Evolutionary conservation across 1,284 basidiomycete species (phyloP).

Genomic region (Tylopilus sp.): DNA sequence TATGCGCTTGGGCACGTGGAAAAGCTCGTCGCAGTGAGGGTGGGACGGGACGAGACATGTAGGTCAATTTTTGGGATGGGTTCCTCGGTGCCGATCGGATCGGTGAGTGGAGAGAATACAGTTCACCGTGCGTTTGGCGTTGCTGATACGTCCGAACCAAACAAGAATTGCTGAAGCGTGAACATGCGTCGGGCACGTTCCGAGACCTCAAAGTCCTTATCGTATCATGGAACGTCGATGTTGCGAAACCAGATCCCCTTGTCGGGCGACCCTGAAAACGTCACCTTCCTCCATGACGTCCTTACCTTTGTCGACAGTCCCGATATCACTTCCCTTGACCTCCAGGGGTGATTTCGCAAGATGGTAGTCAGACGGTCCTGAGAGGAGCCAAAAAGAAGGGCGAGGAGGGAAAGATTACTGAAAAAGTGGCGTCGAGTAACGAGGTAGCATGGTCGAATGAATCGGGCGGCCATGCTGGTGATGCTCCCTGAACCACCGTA

Average conservation of each 20-base stretch:
- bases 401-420: conserved; percentile 61
- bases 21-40: conserved; percentile 69
- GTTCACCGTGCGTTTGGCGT: background rate
- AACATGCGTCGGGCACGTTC: conserved; percentile 77
- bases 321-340: conserved; percentile 90
- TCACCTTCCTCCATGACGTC: conserved; percentile 69
- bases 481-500: conserved; percentile 72
- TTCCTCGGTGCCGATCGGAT: conserved; percentile 83
- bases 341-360: conserved; percentile 86
- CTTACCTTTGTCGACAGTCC: conserved; percentile 69
- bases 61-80: conserved; percentile 87
- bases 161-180: conserved; percentile 69
- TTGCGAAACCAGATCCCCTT: conserved; percentile 77
- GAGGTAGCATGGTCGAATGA: conserved; percentile 80
- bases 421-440: conserved; percentile 82
- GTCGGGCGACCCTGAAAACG: conserved; percentile 58
- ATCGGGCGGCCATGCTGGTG: conserved; percentile 63
- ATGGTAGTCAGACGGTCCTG: conserved; percentile 85
- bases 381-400: conserved; percentile 69
- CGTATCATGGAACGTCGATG: conserved; percentile 93
- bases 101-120: conserved; percentile 45
- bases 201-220: conserved; percentile 77
- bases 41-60: conserved; percentile 78
- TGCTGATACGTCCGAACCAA: conserved; percentile 43
- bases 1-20: conserved; percentile 64